Evolutionary conservation across 2,329 filamentous ascomycete genomes (phyloP).

Genomic region (Harringtonia aguacate): DNA sequence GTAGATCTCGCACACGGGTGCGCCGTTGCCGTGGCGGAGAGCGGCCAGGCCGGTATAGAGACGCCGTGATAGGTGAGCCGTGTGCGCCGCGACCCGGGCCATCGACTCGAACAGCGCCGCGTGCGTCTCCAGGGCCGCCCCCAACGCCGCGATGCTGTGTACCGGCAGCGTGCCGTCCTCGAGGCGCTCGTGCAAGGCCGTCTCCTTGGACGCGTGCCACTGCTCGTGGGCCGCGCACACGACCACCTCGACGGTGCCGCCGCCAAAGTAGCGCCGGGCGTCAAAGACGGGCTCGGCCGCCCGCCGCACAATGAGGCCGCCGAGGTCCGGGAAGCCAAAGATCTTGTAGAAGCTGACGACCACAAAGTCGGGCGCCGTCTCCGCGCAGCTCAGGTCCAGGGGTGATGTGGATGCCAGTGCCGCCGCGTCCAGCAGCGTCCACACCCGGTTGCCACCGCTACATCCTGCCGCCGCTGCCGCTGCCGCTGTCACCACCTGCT

Average conservation of each 20-base stretch:
- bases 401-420: slow-evolving; percentile 68
- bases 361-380: slow-evolving; percentile 67
- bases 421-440: slow-evolving; percentile 75
- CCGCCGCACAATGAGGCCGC: slow-evolving; percentile 72
- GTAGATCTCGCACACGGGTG: slow-evolving; percentile 48
- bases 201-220: slow-evolving; percentile 71
- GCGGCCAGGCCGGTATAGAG: slow-evolving; percentile 47
- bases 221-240: slow-evolving; percentile 59
- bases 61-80: slow-evolving; percentile 48
- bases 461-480: slow-evolving; percentile 3
- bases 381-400: slow-evolving; percentile 55
- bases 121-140: slow-evolving; percentile 63
- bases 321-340: slow-evolving; percentile 92
- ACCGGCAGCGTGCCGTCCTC: slow-evolving; percentile 90
- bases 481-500: slow-evolving; percentile 12
- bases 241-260: slow-evolving; percentile 89
- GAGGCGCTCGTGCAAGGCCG: slow-evolving; percentile 63
- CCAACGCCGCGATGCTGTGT: slow-evolving; percentile 79
- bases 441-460: slow-evolving; percentile 26
- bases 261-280: slow-evolving; percentile 74
- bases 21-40: slow-evolving; percentile 60
- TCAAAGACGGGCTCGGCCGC: slow-evolving; percentile 53
- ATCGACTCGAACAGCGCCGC: slow-evolving; percentile 60
- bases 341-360: slow-evolving; percentile 92
- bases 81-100: slow-evolving; percentile 58